These are phyloP conservation scores for Penicillium simplicissimum DNA, from an alignment of 495 filamentous ascomycete genomes.

Conservation along the genomic window DNA sequence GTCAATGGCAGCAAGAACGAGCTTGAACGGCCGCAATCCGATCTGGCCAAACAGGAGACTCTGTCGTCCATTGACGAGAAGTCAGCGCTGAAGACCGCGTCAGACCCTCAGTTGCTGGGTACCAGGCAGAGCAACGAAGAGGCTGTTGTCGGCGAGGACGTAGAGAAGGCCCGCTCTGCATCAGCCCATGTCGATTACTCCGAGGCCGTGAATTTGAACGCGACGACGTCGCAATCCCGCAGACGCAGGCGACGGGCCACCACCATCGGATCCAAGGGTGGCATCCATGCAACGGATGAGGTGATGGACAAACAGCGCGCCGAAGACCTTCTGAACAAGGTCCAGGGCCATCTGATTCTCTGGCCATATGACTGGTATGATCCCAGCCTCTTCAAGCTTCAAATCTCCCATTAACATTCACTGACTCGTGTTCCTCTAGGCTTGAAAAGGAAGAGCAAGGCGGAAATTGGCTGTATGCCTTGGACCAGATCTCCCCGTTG, in stretches of 20 bases:
- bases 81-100: conserved; percentile 33
- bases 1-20: conserved; percentile 8
- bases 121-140: conserved; percentile 28
- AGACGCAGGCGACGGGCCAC: conserved; percentile 69
- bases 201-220: conserved; percentile 50
- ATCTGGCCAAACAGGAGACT: conserved; percentile 32
- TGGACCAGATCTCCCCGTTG: conserved; percentile 92
- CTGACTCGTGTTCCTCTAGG: conserved; percentile 36
- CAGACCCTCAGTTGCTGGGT: conserved; percentile 24
- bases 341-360: conserved; percentile 84
- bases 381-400: neutral
- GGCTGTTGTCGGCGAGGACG: conserved; percentile 29
- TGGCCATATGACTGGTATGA: conserved; percentile 91
- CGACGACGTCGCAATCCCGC: conserved; percentile 33
- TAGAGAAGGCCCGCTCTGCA: conserved; percentile 36
- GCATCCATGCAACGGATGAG: conserved; percentile 71
- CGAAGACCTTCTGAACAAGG: conserved; percentile 76
- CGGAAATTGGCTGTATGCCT: conserved; percentile 95
- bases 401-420: neutral
- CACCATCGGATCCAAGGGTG: conserved; percentile 71
- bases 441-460: conserved; percentile 84
- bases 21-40: conserved; percentile 26
- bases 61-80: conserved; percentile 46
- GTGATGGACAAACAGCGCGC: conserved; percentile 70
- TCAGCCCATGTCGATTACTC: conserved; percentile 48